Conservation (phyloP, 2,329 filamentous ascomycete genomes). For the Stagonosporopsis chrysanthemi region DNA sequence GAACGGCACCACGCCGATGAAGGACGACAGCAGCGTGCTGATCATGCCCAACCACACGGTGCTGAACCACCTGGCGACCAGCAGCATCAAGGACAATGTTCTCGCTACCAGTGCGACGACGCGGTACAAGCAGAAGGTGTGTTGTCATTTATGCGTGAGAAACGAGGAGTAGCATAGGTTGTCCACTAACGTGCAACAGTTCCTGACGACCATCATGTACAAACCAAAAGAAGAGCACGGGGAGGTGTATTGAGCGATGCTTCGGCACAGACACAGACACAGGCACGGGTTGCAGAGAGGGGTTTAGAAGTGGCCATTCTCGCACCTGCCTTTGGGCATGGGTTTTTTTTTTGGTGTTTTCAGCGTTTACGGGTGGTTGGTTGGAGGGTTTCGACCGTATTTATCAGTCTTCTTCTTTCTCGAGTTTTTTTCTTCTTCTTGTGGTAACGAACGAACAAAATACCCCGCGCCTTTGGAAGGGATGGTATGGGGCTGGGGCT, state of each 20-base stretch:
- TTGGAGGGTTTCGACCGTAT: too few species aligned
- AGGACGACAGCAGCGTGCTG: constrained; percentile 96
- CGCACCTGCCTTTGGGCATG: not conserved
- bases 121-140: constrained; percentile 93
- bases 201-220: constrained; percentile 97
- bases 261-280: constrained; percentile 1
- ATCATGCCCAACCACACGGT: constrained; percentile 98
- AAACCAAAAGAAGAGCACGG: constrained; percentile 72
- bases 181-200: constrained; percentile 63
- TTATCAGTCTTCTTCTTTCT: too few species aligned
- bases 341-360: too few species aligned
- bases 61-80: constrained; percentile 94
- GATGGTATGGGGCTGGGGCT: too few species aligned
- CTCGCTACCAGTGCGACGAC: constrained; percentile 95
- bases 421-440: too few species aligned
- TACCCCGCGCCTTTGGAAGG: too few species aligned
- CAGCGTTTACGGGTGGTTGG: too few species aligned
- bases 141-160: constrained; percentile 28
- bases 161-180: not conserved
- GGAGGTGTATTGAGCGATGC: constrained; percentile 17
- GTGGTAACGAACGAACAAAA: too few species aligned
- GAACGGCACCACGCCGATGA: constrained; percentile 89
- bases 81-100: constrained; percentile 96
- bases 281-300: constrained; percentile 6
- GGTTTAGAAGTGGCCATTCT: too few species aligned